Evolutionary conservation across 352 stramenopile genomes (phyloP).

Genomic region (Vaucheria bursata): DNA sequence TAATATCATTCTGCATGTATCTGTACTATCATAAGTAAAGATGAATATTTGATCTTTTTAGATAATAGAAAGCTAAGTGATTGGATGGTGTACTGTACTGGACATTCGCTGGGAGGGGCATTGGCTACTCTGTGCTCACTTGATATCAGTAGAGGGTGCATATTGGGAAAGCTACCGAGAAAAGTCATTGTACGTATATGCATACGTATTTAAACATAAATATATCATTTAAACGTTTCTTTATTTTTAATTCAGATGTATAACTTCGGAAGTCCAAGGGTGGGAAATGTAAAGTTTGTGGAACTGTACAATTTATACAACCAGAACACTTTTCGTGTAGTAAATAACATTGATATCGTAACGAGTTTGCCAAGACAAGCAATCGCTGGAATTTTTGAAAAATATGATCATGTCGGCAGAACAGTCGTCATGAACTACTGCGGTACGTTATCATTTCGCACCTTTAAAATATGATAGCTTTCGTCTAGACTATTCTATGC

Average conservation of each 20-base stretch:
- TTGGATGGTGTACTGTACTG: slow-evolving; percentile 28
- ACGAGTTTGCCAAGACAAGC: slow-evolving; percentile 12
- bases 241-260: slow-evolving; percentile 30
- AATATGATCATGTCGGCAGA: slow-evolving; percentile 26
- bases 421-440: slow-evolving; percentile 28
- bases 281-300: slow-evolving; percentile 20
- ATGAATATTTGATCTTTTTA: too few species aligned
- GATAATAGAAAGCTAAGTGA: slow-evolving; percentile 2
- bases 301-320: slow-evolving; percentile 35
- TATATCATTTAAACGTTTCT: too few species aligned
- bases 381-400: neutral
- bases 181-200: slow-evolving; percentile 3
- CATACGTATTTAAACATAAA: too few species aligned
- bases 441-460: neutral
- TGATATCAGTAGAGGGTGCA: slow-evolving; percentile 1
- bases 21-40: too few species aligned
- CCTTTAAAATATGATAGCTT: too few species aligned
- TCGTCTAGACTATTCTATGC: too few species aligned
- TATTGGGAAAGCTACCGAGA: neutral
- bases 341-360: slow-evolving; percentile 41
- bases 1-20: too few species aligned
- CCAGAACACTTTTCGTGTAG: slow-evolving; percentile 36
- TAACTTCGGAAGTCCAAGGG: slow-evolving; percentile 30
- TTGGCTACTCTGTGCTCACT: slow-evolving; percentile 25
- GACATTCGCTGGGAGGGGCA: slow-evolving; percentile 30